These are phyloP conservation scores for Colletotrichum lentis DNA, from an alignment of 2,329 filamentous ascomycete genomes.

Conservation along the genomic window DNA sequence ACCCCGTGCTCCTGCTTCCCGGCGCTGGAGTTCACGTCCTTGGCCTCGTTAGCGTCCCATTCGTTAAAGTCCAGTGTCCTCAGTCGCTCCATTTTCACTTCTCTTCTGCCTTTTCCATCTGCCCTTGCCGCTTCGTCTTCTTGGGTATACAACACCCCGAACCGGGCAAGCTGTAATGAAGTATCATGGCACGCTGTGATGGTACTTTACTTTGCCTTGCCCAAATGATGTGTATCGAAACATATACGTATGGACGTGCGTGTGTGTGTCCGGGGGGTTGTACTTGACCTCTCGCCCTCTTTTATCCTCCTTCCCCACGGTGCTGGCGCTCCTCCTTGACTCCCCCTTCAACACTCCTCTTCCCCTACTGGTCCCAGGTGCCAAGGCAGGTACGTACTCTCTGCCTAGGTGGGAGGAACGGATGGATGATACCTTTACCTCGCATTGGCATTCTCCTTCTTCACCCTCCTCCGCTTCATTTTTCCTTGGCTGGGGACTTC, in stretches of 20 bases:
- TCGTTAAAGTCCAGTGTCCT: slow-evolving; percentile 1
- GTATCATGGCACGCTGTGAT: no score
- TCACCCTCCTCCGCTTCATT: slow-evolving; percentile 22
- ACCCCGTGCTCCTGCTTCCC: slow-evolving; percentile 16
- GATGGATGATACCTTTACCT: slow-evolving; percentile 17
- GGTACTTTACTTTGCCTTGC: no score
- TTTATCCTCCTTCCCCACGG: slow-evolving; percentile 8
- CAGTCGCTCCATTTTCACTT: no score
- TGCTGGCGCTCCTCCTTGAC: slow-evolving; percentile 18
- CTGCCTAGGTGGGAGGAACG: neutral
- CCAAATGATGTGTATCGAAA: neutral
- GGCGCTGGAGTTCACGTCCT: slow-evolving; percentile 13
- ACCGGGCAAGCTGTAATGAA: no score
- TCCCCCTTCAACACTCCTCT: slow-evolving; percentile 15
- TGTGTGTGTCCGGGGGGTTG: neutral
- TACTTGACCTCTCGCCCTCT: slow-evolving; percentile 10
- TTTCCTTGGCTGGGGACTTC: slow-evolving; percentile 33
- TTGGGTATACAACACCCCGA: no score
- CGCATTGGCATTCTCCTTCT: slow-evolving; percentile 17
- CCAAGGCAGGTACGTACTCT: neutral
- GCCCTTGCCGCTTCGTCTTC: slow-evolving; percentile 8
- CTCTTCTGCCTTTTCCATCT: neutral
- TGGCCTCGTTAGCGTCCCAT: slow-evolving; percentile 24
- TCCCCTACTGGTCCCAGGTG: neutral
- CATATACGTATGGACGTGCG: neutral